These are phyloP conservation scores for Schizosaccharomyces pombe DNA, from an alignment of 805 yeast genomes.

Conservation along the genomic window DNA sequence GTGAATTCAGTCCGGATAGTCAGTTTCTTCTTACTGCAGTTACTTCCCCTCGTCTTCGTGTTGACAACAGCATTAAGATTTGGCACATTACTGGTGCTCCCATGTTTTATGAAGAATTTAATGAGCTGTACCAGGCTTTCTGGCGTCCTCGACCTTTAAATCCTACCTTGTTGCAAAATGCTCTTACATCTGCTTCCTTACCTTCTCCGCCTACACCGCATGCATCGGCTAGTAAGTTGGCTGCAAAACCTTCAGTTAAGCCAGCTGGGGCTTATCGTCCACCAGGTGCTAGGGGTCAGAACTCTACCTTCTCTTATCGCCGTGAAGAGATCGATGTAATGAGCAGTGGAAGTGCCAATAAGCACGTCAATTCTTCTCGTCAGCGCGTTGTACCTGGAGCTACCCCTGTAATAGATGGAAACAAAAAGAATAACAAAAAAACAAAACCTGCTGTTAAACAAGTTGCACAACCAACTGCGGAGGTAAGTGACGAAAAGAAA, in stretches of 20 bases:
- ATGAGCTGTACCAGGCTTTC: conserved; percentile 53
- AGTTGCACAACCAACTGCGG: conserved; percentile 8
- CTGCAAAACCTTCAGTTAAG: conserved; percentile 24
- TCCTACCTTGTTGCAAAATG: conserved; percentile 12
- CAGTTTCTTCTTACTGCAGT: conserved; percentile 83
- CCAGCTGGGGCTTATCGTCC: conserved; percentile 88
- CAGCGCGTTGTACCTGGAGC: conserved; percentile 15
- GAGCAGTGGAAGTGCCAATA: background rate
- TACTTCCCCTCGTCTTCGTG: conserved; percentile 87
- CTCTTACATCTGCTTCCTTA: conserved; percentile 21
- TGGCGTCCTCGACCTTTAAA: conserved; percentile 55
- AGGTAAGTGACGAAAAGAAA: conserved; percentile 41
- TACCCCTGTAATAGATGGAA: conserved; percentile 10
- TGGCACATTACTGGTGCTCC: conserved; percentile 83
- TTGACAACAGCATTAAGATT: conserved; percentile 79
- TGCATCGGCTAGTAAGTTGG: conserved; percentile 32
- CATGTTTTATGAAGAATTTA: conserved; percentile 52
- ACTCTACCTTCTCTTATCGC: background rate
- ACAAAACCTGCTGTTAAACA: conserved; percentile 20
- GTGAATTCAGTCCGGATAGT: conserved; percentile 97
- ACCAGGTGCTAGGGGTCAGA: conserved; percentile 57
- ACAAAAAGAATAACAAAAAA: conserved; percentile 26
- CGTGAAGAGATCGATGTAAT: background rate
- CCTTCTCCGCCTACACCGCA: conserved; percentile 33
- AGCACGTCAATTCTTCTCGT: conserved; percentile 1